Evolutionary conservation across 768 basidiomycete species (phyloP).

Genomic region (Melanogaster broomeanus): DNA sequence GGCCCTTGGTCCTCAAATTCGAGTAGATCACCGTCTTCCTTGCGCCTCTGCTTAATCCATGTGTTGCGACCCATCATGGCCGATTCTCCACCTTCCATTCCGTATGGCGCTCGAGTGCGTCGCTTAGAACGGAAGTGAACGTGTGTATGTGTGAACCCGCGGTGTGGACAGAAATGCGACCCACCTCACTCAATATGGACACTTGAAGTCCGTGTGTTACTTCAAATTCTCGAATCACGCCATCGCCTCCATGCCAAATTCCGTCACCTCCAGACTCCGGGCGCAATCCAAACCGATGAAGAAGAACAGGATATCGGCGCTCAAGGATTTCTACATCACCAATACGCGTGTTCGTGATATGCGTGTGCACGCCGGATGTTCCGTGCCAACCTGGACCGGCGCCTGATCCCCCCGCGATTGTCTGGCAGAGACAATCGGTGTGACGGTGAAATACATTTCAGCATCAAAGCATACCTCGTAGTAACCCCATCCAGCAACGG

Average conservation of each 20-base stretch:
- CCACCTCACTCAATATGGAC: conserved; percentile 84
- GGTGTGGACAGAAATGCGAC: conserved; percentile 7
- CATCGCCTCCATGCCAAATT: conserved; percentile 79
- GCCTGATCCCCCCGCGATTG: conserved; percentile 92
- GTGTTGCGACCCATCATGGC: conserved; percentile 78
- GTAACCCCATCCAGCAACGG: conserved; percentile 85
- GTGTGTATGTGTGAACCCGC: not conserved
- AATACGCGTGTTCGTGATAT: conserved; percentile 91
- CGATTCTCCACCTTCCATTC: conserved; percentile 75
- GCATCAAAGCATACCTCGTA: conserved; percentile 56
- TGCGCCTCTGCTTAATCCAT: conserved; percentile 76
- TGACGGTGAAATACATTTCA: not conserved
- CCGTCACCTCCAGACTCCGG: conserved; percentile 70
- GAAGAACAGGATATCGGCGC: conserved; percentile 87
- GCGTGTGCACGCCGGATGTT: conserved; percentile 90
- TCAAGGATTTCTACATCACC: conserved; percentile 95
- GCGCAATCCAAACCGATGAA: conserved; percentile 82
- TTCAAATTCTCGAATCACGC: conserved; percentile 82
- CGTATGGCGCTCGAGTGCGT: conserved; percentile 84
- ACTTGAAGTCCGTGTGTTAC: conserved; percentile 82
- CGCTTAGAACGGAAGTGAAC: conserved; percentile 45
- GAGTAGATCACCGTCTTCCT: conserved; percentile 67
- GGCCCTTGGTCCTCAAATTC: conserved; percentile 37
- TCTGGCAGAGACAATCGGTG: conserved; percentile 44
- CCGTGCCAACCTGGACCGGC: conserved; percentile 91